These are phyloP conservation scores for Scutellaria barbata DNA, from an alignment of 257 asterid species.

Conservation along the genomic window DNA sequence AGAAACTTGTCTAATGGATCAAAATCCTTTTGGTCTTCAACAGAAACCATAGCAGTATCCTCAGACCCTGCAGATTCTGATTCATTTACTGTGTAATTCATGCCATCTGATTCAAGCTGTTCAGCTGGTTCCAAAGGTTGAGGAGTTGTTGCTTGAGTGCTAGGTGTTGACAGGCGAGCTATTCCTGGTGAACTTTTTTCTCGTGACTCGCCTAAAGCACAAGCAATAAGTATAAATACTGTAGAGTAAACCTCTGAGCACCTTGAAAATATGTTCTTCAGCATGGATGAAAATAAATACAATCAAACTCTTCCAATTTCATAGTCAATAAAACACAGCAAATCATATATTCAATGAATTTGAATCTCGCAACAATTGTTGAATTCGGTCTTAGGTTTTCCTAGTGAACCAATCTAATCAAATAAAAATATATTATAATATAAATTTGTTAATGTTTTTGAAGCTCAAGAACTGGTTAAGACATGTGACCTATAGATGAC, in stretches of 20 bases:
- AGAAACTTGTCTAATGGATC: slow-evolving; percentile 72
- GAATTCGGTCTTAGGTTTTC: background rate
- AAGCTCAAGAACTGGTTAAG: no score
- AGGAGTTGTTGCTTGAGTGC: slow-evolving; percentile 58
- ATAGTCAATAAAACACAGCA: slow-evolving; percentile 3
- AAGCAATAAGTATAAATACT: slow-evolving; percentile 20
- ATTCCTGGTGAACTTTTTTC: slow-evolving; percentile 57
- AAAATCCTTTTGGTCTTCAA: slow-evolving; percentile 58
- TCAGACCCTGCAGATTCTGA: slow-evolving; percentile 53
- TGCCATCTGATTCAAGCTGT: slow-evolving; percentile 46
- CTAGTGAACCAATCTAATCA: background rate
- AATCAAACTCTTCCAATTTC: slow-evolving; percentile 5
- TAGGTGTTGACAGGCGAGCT: slow-evolving; percentile 49
- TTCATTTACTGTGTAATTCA: slow-evolving; percentile 43
- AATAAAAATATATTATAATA: no score
- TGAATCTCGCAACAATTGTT: background rate
- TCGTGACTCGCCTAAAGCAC: slow-evolving; percentile 62
- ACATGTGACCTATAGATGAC: no score
- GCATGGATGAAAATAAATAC: background rate
- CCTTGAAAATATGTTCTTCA: background rate
- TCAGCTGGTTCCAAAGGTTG: slow-evolving; percentile 53
- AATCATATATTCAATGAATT: background rate
- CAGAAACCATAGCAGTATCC: slow-evolving; percentile 54
- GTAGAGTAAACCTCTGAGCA: slow-evolving; percentile 15
- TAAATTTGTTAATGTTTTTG: no score